Conservation (phyloP, 176 grass and related monocot species). For the Bolboschoenus planiculmis region DNA sequence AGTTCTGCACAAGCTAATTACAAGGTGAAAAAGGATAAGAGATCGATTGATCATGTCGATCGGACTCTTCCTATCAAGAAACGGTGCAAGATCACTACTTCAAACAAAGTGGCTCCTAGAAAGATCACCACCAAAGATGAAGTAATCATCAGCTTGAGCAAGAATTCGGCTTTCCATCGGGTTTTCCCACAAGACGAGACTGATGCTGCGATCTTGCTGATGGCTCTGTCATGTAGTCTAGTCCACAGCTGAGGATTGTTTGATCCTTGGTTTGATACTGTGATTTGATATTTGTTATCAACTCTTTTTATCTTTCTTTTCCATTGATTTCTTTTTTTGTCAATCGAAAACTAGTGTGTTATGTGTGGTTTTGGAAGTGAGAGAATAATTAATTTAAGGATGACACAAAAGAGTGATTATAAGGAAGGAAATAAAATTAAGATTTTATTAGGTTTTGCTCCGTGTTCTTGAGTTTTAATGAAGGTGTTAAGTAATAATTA, state of each 20-base stretch:
- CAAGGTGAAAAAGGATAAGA: constrained; percentile 74
- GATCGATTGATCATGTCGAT: constrained; percentile 35
- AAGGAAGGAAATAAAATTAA: background rate
- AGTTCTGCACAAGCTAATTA: background rate
- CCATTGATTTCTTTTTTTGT: background rate
- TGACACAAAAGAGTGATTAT: constrained; percentile 5
- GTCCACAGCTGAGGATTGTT: constrained; percentile 44
- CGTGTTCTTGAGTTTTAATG: background rate
- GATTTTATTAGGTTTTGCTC: constrained; percentile 20
- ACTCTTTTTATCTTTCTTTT: background rate
- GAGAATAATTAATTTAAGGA: constrained; percentile 3
- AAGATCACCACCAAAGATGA: constrained; percentile 47
- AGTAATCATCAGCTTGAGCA: constrained; percentile 46
- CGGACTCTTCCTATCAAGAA: constrained; percentile 92
- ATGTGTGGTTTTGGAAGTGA: constrained; percentile 16
- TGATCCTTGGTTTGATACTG: background rate
- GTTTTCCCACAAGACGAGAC: constrained; percentile 54
- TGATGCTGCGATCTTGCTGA: constrained; percentile 88
- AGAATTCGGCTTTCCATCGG: constrained; percentile 11
- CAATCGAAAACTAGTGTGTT: background rate
- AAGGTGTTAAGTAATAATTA: background rate
- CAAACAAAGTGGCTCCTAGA: background rate
- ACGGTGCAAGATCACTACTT: constrained; percentile 50
- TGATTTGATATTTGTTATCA: background rate
- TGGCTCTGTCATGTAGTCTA: constrained; percentile 79